Base-by-base conservation (phyloP, 164 flowering plant species). In the Umbellularia californica region DNA sequence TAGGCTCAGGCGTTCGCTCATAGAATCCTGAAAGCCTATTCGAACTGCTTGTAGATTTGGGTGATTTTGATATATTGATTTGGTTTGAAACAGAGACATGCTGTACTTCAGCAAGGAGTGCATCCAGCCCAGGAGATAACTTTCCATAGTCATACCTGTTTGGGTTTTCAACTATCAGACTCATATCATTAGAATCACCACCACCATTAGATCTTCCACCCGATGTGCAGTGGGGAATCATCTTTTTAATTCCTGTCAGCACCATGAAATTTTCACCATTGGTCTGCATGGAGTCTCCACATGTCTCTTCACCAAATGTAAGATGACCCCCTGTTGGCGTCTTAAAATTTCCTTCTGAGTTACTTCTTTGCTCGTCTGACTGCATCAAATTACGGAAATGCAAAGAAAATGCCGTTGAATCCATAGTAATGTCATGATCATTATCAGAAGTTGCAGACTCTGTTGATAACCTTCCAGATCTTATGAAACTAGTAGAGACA, bases 341-440 rank as follows among this genome's bases (percentile, higher is more conserved):
- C 79, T 80, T 84, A 27, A 83, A 64, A 58, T 87, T 84, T 27
- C 74, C 83, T 50, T 82, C 93, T 0, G 87, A 85, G 12, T 85
- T 70, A 67, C 67, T 55, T 3, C 12, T 35, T 25, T 41, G 25
- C 22, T 60, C 73, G 19, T 64, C 90, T 66, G 91, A 89, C 77
- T 76, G 86, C 23, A 84, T 84, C 81, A 93, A 90, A 71, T 93
- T 95, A 14, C 85, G 90, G 76, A 81, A 95, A 82, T 93, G 96
- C 92, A 92, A 82, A 1, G 98, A 90, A 76, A 95, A 93, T 50
- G 96, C 90, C 13, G 97, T 90, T 12, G 99, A 93, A 79, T 95
- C 99, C 91, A 95, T 81, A 10, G 99, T 92, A 27, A 88, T 65
- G 62, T 94, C 98, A 78, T 84, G 89, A 73, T 86, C 81, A 41